These are phyloP conservation scores for Echinosophora koreensis DNA, from an alignment of 306 rosid genomes.

Conservation along the genomic window DNA sequence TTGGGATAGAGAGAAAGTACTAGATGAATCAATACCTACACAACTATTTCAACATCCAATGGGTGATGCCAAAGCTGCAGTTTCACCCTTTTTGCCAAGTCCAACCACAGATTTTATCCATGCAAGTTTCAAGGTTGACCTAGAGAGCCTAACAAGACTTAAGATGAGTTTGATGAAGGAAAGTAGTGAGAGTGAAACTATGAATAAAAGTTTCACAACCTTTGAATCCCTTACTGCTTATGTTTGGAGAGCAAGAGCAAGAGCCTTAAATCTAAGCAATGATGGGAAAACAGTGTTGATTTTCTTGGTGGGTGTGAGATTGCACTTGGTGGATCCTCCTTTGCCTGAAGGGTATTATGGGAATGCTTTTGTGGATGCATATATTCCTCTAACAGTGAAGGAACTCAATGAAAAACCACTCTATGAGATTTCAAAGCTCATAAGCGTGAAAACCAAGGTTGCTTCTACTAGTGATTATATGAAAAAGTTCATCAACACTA, in stretches of 20 bases:
- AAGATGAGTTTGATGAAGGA: constrained; percentile 39
- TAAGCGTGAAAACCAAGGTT: constrained; percentile 34
- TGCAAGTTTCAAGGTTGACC: constrained; percentile 29
- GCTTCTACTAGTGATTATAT: constrained; percentile 22
- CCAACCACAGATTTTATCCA: constrained; percentile 23
- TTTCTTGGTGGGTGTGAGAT: constrained; percentile 37
- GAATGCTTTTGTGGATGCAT: constrained; percentile 35
- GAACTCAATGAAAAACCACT: constrained; percentile 48
- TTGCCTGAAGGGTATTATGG: constrained; percentile 60
- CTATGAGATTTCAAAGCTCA: constrained; percentile 41
- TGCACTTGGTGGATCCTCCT: constrained; percentile 42
- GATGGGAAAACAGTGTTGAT: constrained; percentile 29
- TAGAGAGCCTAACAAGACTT: constrained; percentile 42
- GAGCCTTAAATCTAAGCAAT: constrained; percentile 41
- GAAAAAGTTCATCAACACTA: background rate
- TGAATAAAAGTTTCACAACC: constrained; percentile 27
- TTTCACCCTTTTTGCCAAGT: constrained; percentile 47
- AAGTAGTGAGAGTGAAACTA: background rate
- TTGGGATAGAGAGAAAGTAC: constrained; percentile 58
- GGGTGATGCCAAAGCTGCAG: constrained; percentile 8
- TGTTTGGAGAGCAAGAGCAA: constrained; percentile 56
- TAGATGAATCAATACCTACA: constrained; percentile 30
- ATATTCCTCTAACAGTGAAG: constrained; percentile 33
- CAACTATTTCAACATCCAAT: constrained; percentile 3
- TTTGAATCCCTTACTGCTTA: constrained; percentile 49